Base-by-base conservation (phyloP, 2,329 filamentous ascomycete species). In the Penicillium hesseltinei region DNA sequence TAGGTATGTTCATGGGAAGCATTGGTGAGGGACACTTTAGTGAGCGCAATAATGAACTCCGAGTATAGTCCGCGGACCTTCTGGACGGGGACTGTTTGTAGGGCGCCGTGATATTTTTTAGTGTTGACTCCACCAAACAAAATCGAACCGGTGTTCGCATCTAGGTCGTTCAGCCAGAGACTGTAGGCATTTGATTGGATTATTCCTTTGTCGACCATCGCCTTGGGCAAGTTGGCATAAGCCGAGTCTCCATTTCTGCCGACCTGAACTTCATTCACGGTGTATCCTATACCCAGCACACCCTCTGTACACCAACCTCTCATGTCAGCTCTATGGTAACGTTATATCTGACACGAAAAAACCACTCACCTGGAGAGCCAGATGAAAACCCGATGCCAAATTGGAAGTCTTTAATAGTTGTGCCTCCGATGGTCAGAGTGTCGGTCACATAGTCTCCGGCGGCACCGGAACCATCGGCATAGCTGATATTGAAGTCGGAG, bases 271-370 rank as follows among this genome's bases (percentile, higher is more conserved):
- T 97, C 92, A 71, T 95, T 94, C 62, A 81, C 73, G 0, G 82
- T 71, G 71, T 96, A 97, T 7, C 92, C 92, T 60, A 97, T 88
- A 19, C 92, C 92, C 21, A 97, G 74, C 42, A 97, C 91, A 39
- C 90, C 90, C 72, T 95, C 84, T 52, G 75, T 6, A 15, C 5
- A 44, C 15, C 60, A 43, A 15, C 33, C 40, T 17, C 4, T 4
- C 15, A 17, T 27, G 8, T 60, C 23, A 39, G 40, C 25, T 31
- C 10, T 35, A 25, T 8, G 10, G 17, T 8, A 11, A 29, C 13
- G 17, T 19, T 25, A 35, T 9, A 9, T 36, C 29, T 3, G 4
- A n/a, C 11, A 25, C 8, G 17, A n/a, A n/a, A 5, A n/a, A n/a
- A 5, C 23, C 39, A 66, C 71, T 53, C 62, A 74, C 73, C 66